Percentiles rank a stretch among this genome's conserved stretches.
phyloP scores from a whole-genome alignment of 1,284 basidiomycete genomes.

The Puccinia novopanici region DNA sequence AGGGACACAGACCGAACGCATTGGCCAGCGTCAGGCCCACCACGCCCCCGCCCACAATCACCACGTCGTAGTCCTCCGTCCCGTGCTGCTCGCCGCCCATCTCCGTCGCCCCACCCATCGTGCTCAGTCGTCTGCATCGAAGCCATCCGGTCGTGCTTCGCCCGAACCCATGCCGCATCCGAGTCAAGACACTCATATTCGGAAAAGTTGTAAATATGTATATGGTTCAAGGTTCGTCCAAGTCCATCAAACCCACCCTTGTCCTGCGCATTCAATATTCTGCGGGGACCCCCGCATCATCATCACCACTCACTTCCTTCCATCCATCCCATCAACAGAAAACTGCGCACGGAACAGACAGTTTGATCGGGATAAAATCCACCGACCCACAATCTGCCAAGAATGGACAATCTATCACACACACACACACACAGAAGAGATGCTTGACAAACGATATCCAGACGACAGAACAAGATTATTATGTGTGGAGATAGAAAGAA shows the following conservation, averaged over 20 bases:
- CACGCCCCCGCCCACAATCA: slow-evolving; percentile 92
- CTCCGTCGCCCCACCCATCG: not conserved
- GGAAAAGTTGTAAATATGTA: no score
- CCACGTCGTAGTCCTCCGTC: slow-evolving; percentile 66
- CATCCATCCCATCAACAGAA: no score
- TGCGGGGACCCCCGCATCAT: slow-evolving; percentile 1
- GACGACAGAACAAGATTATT: not conserved
- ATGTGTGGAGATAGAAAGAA: not conserved
- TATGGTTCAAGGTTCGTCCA: no score
- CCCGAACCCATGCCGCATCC: not conserved
- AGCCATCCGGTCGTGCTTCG: not conserved
- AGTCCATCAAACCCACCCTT: not conserved
- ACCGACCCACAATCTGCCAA: no score
- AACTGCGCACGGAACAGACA: no score
- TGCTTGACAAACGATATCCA: no score
- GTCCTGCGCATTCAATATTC: not conserved
- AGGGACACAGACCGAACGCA: slow-evolving; percentile 66
- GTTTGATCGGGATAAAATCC: no score
- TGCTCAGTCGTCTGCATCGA: not conserved
- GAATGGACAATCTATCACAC: not conserved
- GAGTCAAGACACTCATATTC: no score
- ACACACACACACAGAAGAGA: no score
- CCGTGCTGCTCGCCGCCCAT: not conserved
- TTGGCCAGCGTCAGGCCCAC: slow-evolving; percentile 85
- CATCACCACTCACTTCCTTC: no score